Evolutionary conservation across 345 rosid species (phyloP).

Genomic region (Combretum micranthum): DNA sequence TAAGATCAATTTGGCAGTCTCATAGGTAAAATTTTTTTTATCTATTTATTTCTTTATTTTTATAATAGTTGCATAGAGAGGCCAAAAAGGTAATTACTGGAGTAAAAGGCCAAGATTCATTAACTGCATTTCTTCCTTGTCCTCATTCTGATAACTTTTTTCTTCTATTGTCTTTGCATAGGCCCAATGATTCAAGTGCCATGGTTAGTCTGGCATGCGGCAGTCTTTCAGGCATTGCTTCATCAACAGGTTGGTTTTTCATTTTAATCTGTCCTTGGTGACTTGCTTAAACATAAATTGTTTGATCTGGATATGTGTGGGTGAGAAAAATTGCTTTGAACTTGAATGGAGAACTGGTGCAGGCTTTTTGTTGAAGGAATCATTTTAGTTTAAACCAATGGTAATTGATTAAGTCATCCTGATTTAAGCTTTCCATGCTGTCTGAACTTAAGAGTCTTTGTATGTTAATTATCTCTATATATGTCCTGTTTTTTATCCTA

Average conservation of each 20-base stretch:
- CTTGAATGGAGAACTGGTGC: not conserved
- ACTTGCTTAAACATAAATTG: not conserved
- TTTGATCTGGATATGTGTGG: not conserved
- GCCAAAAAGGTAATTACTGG: no score
- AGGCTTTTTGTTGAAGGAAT: no score
- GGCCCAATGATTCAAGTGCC: conserved; percentile 62
- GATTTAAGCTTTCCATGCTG: no score
- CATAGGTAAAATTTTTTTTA: conserved; percentile 45
- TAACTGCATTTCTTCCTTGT: not conserved
- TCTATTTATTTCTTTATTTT: no score
- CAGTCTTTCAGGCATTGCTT: conserved; percentile 87
- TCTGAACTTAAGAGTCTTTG: no score
- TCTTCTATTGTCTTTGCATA: conserved; percentile 18
- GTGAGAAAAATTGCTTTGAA: not conserved
- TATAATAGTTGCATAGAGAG: not conserved
- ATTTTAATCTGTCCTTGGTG: not conserved
- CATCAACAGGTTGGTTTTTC: conserved; percentile 75
- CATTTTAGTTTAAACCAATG: no score
- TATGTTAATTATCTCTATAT: no score
- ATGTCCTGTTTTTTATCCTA: no score
- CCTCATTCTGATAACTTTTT: not conserved
- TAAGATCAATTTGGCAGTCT: conserved; percentile 64
- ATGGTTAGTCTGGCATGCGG: conserved; percentile 74
- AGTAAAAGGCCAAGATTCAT: not conserved
- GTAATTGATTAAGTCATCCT: no score